phyloP scores from a whole-genome alignment of 768 basidiomycete genomes.

The Macrolepiota dolichaula region DNA sequence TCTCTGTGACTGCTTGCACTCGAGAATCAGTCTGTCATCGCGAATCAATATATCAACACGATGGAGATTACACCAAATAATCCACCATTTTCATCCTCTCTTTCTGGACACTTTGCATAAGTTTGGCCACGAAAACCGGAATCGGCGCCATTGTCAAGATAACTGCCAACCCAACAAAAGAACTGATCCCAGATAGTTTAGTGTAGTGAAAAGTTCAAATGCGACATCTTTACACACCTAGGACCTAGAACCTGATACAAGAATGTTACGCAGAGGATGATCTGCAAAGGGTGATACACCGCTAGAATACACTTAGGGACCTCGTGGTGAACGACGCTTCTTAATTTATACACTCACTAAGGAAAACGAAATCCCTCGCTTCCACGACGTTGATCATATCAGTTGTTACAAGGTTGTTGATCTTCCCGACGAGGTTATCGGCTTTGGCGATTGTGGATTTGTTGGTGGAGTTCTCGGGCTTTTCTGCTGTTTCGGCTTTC shows the following conservation, averaged over 20 bases:
- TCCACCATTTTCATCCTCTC: conserved; percentile 56
- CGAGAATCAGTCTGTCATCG: conserved; percentile 46
- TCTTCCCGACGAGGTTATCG: conserved; percentile 58
- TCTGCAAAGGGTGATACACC: conserved; percentile 39
- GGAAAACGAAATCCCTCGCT: conserved; percentile 16
- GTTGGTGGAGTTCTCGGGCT: not conserved
- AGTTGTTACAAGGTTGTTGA: conserved; percentile 69
- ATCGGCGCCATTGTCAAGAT: conserved; percentile 11
- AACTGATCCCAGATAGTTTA: conserved; percentile 4
- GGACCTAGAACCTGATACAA: conserved; percentile 44
- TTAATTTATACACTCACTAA: conserved; percentile 11
- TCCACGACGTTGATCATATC: conserved; percentile 39
- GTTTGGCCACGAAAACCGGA: conserved; percentile 28
- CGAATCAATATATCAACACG: conserved; percentile 40
- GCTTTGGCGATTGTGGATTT: conserved; percentile 4
- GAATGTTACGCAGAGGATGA: conserved; percentile 37
- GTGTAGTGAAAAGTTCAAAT: not conserved
- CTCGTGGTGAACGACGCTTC: too few species aligned
- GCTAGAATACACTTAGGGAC: conserved; percentile 16
- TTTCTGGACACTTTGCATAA: conserved; percentile 45
- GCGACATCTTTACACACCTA: conserved; percentile 29
- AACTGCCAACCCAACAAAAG: conserved; percentile 3
- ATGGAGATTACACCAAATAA: conserved; percentile 42
- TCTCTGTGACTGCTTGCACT: conserved; percentile 61
- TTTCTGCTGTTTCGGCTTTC: conserved; percentile 34